phyloP scores from a whole-genome alignment of 1,139 yeast species.

The Debaryomyces nepalensis region DNA sequence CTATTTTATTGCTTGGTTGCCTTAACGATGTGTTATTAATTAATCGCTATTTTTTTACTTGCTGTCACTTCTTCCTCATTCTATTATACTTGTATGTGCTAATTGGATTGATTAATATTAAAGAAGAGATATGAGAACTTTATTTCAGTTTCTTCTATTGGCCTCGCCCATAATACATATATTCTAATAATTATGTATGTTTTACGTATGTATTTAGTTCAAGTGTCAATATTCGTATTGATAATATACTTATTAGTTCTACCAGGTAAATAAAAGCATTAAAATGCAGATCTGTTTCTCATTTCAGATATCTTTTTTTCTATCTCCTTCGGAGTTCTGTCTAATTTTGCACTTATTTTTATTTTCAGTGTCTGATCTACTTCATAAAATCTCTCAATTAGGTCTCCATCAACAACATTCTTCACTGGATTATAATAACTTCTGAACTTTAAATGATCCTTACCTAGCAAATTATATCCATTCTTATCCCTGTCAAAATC shows the following conservation, averaged over 20 bases:
- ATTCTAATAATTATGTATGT: background rate
- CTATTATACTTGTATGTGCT: background rate
- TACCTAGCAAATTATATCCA: slow-evolving; percentile 51
- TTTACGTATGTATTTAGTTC: slow-evolving; percentile 6
- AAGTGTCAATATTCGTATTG: slow-evolving; percentile 1
- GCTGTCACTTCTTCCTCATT: background rate
- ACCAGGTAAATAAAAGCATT: too few relatives aligned
- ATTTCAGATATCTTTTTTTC: slow-evolving; percentile 64
- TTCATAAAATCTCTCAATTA: slow-evolving; percentile 60
- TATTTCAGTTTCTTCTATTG: background rate
- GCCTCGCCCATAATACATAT: background rate
- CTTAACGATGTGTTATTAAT: slow-evolving; percentile 4
- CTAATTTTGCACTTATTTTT: slow-evolving; percentile 56
- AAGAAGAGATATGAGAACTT: background rate
- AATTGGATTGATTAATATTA: background rate
- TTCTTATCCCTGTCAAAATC: slow-evolving; percentile 31
- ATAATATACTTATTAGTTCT: background rate
- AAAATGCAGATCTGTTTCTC: slow-evolving; percentile 53
- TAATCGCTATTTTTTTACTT: background rate
- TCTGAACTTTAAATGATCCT: slow-evolving; percentile 71
- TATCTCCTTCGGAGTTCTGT: slow-evolving; percentile 61
- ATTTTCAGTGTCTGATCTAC: slow-evolving; percentile 46
- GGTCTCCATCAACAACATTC: slow-evolving; percentile 85
- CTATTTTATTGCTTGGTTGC: background rate
- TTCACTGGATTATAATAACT: slow-evolving; percentile 81